Conservation (phyloP, 2,329 filamentous ascomycete species). For the Cercospora nicotianae region DNA sequence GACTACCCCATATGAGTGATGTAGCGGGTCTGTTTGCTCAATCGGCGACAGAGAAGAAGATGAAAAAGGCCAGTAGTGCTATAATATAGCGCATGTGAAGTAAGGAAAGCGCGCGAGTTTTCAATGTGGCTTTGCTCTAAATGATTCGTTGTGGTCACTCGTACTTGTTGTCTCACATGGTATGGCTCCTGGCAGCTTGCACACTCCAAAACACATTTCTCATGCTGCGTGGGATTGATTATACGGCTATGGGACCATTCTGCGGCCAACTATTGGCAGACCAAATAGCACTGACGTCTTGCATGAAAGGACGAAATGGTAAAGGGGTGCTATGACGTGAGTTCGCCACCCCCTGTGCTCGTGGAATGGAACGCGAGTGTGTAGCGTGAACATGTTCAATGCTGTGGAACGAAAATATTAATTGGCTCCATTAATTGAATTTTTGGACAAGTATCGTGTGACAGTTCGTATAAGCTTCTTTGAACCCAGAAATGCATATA, state of each 20-base stretch:
- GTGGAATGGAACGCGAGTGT: neutral
- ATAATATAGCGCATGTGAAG: neutral
- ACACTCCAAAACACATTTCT: neutral
- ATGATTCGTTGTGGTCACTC: neutral
- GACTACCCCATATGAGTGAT: neutral
- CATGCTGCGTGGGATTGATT: neutral
- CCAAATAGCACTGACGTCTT: neutral
- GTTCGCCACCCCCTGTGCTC: neutral
- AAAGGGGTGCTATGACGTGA: neutral
- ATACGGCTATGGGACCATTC: neutral
- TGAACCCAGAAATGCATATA: neutral
- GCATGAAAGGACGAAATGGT: neutral
- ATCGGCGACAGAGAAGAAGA: neutral
- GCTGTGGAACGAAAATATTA: neutral
- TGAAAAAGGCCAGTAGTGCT: neutral
- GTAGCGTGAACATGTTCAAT: neutral
- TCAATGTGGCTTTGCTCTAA: neutral
- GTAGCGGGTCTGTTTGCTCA: neutral
- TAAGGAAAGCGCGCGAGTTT: neutral
- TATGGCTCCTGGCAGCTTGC: neutral
- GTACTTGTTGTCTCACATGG: neutral
- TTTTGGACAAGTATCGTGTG: neutral
- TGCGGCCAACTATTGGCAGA: neutral
- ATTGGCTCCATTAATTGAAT: neutral
- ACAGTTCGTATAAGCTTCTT: neutral